Evolutionary conservation across 257 asterid species (phyloP).

Genomic region (Catharanthus roseus): DNA sequence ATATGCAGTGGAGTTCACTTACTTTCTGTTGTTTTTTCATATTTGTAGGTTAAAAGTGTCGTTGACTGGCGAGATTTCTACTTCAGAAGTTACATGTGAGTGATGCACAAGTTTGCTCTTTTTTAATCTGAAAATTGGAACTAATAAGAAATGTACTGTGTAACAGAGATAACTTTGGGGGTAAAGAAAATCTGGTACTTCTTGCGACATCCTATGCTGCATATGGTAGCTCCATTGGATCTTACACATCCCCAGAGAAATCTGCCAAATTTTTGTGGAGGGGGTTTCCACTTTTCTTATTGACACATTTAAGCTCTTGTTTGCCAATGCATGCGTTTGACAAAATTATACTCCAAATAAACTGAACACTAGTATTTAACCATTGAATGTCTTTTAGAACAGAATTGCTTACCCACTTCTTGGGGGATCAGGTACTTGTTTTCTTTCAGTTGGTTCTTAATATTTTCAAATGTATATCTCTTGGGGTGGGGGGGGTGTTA

Average conservation of each 20-base stretch:
- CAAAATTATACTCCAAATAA: not conserved
- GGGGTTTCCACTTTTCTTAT: not conserved
- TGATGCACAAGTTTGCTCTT: slow-evolving; percentile 8
- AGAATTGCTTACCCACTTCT: not conserved
- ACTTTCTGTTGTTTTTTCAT: not conserved
- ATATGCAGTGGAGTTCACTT: not conserved
- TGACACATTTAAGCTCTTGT: not conserved
- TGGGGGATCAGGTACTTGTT: not conserved
- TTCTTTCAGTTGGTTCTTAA: not conserved
- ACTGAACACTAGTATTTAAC: not conserved
- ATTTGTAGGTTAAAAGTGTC: slow-evolving; percentile 68
- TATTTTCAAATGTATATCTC: not conserved
- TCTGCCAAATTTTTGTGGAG: not conserved
- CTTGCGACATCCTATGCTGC: not conserved
- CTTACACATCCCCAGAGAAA: not conserved
- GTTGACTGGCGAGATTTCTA: slow-evolving; percentile 95
- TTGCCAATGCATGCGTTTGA: not conserved
- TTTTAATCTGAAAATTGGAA: not conserved
- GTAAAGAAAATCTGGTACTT: not conserved
- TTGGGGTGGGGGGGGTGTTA: too few relatives aligned
- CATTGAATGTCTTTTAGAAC: not conserved
- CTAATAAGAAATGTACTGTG: not conserved
- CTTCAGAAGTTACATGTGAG: slow-evolving; percentile 63
- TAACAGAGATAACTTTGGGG: not conserved
- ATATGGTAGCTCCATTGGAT: not conserved